A percentile compares a stretch with the other conserved stretches of the same genome.
Conservation (phyloP, 2,329 filamentous ascomycete genomes). For the Alternaria atra region DNA sequence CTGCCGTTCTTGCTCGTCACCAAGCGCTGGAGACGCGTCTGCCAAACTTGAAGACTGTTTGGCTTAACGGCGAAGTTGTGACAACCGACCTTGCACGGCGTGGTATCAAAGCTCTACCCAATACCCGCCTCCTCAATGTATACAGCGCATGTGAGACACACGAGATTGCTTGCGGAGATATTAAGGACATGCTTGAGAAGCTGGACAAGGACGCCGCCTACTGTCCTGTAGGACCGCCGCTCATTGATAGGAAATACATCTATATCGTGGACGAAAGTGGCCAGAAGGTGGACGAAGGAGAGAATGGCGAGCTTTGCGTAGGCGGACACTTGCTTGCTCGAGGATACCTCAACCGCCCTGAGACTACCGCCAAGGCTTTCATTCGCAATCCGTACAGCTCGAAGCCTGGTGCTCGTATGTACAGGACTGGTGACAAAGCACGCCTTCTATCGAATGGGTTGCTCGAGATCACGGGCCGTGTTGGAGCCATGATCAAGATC, state of each 20-base stretch:
- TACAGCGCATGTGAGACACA: conserved; percentile 87
- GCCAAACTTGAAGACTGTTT: conserved; percentile 73
- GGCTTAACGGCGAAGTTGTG: conserved; percentile 85
- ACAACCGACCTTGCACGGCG: conserved; percentile 78
- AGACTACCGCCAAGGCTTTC: conserved; percentile 79
- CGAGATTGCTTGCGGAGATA: conserved; percentile 80
- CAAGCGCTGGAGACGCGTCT: conserved; percentile 70
- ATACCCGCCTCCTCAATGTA: conserved; percentile 76
- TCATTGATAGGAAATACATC: conserved; percentile 70
- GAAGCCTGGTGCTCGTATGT: conserved; percentile 71
- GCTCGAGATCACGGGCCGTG: conserved; percentile 78
- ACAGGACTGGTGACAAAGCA: conserved; percentile 76
- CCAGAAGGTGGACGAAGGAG: conserved; percentile 67
- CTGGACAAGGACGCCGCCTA: conserved; percentile 68
- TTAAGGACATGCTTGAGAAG: conserved; percentile 69
- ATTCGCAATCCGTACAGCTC: conserved; percentile 70
- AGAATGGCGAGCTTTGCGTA: conserved; percentile 76
- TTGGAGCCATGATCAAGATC: conserved; percentile 83
- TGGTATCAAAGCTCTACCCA: conserved; percentile 72
- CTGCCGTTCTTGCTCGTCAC: conserved; percentile 76
- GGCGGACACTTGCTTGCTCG: conserved; percentile 77
- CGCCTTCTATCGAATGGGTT: conserved; percentile 72
- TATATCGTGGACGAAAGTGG: conserved; percentile 78
- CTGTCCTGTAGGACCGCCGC: conserved; percentile 76
- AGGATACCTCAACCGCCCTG: conserved; percentile 81